Percentiles rank a stretch among this genome's conserved stretches.
Evolutionary conservation across 192 early-diverging fungal species (phyloP).

Genomic region (Tieghemiomyces parasiticus): DNA sequence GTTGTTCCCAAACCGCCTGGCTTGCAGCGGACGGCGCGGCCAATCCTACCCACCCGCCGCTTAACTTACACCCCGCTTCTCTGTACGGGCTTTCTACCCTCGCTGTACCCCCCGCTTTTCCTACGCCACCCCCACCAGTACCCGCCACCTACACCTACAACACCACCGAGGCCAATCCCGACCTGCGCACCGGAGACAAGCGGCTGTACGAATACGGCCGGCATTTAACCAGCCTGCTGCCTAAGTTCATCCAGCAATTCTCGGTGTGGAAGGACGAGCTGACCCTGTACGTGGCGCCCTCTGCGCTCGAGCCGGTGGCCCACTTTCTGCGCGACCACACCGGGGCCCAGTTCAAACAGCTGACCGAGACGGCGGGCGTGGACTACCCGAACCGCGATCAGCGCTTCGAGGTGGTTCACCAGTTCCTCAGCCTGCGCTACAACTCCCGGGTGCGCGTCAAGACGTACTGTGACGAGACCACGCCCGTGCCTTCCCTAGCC

Average conservation of each 20-base stretch:
- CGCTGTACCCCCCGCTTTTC: background rate
- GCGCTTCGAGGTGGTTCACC: conserved; percentile 96
- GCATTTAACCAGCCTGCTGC: conserved; percentile 69
- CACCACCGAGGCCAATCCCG: conserved; percentile 4
- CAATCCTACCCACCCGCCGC: too few species aligned
- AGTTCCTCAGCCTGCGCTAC: conserved; percentile 70
- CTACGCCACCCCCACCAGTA: background rate
- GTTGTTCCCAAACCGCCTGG: background rate
- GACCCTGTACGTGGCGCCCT: conserved; percentile 83
- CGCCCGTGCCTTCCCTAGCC: conserved; percentile 78
- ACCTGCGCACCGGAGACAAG: background rate
- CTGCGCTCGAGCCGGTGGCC: conserved; percentile 57
- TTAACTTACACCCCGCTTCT: background rate
- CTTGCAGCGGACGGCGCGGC: background rate
- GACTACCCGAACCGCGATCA: conserved; percentile 85
- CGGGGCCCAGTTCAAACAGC: conserved; percentile 81
- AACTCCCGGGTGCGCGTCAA: conserved; percentile 94
- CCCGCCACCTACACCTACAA: conserved; percentile 9
- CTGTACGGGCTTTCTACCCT: background rate
- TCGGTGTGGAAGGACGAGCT: conserved; percentile 97
- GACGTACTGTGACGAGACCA: conserved; percentile 85
- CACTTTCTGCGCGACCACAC: conserved; percentile 90
- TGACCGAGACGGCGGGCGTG: conserved; percentile 75
- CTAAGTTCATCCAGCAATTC: conserved; percentile 94
- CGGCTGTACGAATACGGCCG: conserved; percentile 73